phyloP scores from a whole-genome alignment of 2,329 filamentous ascomycete genomes.

The Pseudocercospora macadamiae region DNA sequence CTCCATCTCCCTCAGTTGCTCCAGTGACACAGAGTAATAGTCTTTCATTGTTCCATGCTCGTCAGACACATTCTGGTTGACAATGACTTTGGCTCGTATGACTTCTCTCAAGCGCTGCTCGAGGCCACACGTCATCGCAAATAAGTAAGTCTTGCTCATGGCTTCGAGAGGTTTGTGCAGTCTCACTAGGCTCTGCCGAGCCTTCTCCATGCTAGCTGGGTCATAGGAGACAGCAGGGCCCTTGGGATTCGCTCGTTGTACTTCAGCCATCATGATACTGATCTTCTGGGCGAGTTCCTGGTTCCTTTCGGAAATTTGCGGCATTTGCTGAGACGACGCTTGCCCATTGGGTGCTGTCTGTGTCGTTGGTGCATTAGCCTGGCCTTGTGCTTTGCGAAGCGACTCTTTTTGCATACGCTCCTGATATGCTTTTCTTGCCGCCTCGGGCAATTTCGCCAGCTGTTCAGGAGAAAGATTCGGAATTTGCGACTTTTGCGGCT shows the following conservation, averaged over 20 bases:
- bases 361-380: conserved; percentile 10
- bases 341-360: conserved; percentile 10
- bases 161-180: conserved; percentile 31
- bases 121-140: conserved; percentile 26
- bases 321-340: background rate
- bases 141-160: conserved; percentile 28
- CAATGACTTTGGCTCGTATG: conserved; percentile 32
- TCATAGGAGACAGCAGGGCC: conserved; percentile 33
- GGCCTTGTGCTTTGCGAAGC: conserved; percentile 33
- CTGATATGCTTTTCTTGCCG: conserved; percentile 24
- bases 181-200: conserved; percentile 30
- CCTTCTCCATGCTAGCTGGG: conserved; percentile 21
- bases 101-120: conserved; percentile 28
- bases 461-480: conserved; percentile 25
- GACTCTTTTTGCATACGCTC: conserved; percentile 28
- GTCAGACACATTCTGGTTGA: conserved; percentile 33
- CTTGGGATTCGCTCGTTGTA: conserved; percentile 28
- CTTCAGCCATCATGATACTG: conserved; percentile 25
- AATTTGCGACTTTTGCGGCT: conserved; percentile 24
- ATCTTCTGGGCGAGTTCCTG: conserved; percentile 16
- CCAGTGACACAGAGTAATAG: conserved; percentile 32
- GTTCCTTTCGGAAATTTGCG: background rate
- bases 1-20: conserved; percentile 32
- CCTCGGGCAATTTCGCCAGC: conserved; percentile 29
- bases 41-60: conserved; percentile 32